These are phyloP conservation scores for Eucalyptus brandiana DNA, from an alignment of 345 rosid species.

Conservation along the genomic window DNA sequence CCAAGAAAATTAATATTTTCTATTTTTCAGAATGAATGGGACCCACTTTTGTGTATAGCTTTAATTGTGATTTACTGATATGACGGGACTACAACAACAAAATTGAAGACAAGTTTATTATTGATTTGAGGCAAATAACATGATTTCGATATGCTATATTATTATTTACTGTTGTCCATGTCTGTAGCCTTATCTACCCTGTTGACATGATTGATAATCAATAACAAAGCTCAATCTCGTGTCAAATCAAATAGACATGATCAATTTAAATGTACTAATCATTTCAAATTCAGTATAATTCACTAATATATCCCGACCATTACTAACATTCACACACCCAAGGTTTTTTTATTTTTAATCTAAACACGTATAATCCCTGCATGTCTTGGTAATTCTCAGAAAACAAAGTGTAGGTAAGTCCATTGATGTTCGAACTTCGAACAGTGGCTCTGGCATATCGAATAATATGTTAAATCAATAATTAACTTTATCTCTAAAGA, in stretches of 20 bases:
- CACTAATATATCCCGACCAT: neutral
- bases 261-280: neutral
- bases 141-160: neutral
- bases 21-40: neutral
- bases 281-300: neutral
- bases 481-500: neutral
- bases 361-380: fast-evolving
- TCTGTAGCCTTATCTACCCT: neutral
- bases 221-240: fast-evolving
- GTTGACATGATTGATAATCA: neutral
- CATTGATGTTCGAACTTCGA: fast-evolving
- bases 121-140: neutral
- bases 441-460: fast-evolving
- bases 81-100: neutral
- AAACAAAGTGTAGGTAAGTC: neutral
- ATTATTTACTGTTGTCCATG: neutral
- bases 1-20: no score
- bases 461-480: neutral
- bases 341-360: neutral
- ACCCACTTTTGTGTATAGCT: neutral
- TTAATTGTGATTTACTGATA: neutral
- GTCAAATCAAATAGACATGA: neutral
- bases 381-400: neutral
- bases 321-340: neutral
- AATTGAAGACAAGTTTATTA: neutral